Conservation (phyloP, 352 stramenopile species). For the Pythium utonaiense region DNA sequence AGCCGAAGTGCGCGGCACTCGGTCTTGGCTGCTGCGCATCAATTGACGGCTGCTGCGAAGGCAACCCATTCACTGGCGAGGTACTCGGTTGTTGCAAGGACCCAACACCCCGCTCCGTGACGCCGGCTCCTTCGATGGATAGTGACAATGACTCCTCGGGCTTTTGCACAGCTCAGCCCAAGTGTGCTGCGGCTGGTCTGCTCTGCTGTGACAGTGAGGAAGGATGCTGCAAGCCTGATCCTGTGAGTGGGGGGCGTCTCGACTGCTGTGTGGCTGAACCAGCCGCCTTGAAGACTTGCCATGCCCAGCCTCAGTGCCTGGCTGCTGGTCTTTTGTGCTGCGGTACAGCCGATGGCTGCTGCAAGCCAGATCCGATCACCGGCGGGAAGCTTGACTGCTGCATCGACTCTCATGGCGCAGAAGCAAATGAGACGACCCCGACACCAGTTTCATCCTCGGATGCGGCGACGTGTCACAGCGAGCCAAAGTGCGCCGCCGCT, state of each 20-base stretch:
- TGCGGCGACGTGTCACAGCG: conserved; percentile 24
- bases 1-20: conserved; percentile 54
- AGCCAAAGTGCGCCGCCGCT: conserved; percentile 31
- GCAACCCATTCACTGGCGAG: conserved; percentile 36
- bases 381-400: conserved; percentile 40
- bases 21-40: conserved; percentile 65
- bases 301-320: conserved; percentile 37
- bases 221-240: conserved; percentile 39
- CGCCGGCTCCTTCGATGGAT: background rate
- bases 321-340: conserved; percentile 49
- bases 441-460: conserved; percentile 13
- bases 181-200: conserved; percentile 37
- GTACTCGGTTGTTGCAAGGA: conserved; percentile 71
- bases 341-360: conserved; percentile 38
- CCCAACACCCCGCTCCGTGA: conserved; percentile 24
- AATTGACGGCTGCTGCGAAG: conserved; percentile 66
- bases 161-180: conserved; percentile 37
- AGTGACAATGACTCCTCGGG: background rate
- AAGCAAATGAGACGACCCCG: background rate
- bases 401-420: background rate
- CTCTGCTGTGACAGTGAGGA: conserved; percentile 40
- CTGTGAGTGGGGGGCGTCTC: conserved; percentile 29
- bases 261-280: conserved; percentile 34
- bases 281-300: conserved; percentile 24
- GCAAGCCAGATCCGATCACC: conserved; percentile 28